Conservation (phyloP, 306 rosid species). For the Quillaja saponaria region DNA sequence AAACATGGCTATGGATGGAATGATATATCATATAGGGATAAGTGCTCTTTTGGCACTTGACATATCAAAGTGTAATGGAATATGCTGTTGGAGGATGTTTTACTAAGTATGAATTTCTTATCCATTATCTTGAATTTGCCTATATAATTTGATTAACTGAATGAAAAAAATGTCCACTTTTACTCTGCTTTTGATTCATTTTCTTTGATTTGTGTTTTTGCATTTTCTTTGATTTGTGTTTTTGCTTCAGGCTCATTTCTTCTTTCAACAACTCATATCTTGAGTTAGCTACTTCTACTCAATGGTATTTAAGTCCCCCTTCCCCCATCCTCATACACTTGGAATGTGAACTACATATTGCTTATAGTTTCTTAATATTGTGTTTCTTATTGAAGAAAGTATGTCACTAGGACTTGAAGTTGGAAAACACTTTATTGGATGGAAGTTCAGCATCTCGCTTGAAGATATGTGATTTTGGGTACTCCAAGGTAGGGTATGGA, state of each 20-base stretch:
- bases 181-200: constrained; percentile 6
- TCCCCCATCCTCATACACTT: not conserved
- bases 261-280: constrained; percentile 65
- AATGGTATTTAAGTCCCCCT: constrained; percentile 35
- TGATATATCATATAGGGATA: too few species aligned
- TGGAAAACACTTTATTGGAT: constrained; percentile 64
- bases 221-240: not conserved
- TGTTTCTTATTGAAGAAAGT: constrained; percentile 50
- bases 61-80: constrained; percentile 47
- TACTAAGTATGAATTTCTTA: too few species aligned
- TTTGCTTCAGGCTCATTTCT: constrained; percentile 57
- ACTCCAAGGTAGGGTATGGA: constrained; percentile 47
- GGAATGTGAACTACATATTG: not conserved
- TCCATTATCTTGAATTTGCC: not conserved
- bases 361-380: not conserved
- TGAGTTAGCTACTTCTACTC: constrained; percentile 66
- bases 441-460: constrained; percentile 64
- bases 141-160: not conserved
- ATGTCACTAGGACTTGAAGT: constrained; percentile 63
- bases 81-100: constrained; percentile 63
- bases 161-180: not conserved
- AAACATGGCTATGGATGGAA: too few species aligned
- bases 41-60: too few species aligned
- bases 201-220: not conserved
- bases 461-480: constrained; percentile 65